Evolutionary conservation across 768 basidiomycete genomes (phyloP).

Genomic region (Botryobasidium botryosum): DNA sequence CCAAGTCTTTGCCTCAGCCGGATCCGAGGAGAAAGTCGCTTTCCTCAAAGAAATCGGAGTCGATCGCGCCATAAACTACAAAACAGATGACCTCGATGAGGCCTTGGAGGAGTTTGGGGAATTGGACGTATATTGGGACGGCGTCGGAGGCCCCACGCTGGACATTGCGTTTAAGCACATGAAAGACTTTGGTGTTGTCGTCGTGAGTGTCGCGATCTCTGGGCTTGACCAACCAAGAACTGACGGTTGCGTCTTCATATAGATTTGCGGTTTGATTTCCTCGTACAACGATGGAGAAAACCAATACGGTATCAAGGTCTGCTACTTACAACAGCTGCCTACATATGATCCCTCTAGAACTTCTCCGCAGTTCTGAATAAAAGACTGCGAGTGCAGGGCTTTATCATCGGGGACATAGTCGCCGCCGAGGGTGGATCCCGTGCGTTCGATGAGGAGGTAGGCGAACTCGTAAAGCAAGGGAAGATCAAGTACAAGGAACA

Average conservation of each 20-base stretch:
- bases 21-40: slow-evolving; percentile 52
- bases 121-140: slow-evolving; percentile 31
- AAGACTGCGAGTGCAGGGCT: not conserved
- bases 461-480: slow-evolving; percentile 14
- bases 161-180: slow-evolving; percentile 15
- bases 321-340: too few relatives aligned
- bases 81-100: slow-evolving; percentile 36
- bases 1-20: slow-evolving; percentile 55
- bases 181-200: too few relatives aligned
- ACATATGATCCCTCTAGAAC: too few relatives aligned
- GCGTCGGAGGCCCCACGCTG: slow-evolving; percentile 18
- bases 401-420: slow-evolving; percentile 5
- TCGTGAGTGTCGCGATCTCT: too few relatives aligned
- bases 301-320: slow-evolving; percentile 14
- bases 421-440: slow-evolving; percentile 4
- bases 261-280: slow-evolving; percentile 11
- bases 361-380: not conserved
- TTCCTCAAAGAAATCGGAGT: slow-evolving; percentile 43
- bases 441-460: slow-evolving; percentile 10
- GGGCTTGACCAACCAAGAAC: too few relatives aligned
- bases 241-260: not conserved
- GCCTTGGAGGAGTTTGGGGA: slow-evolving; percentile 40
- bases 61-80: slow-evolving; percentile 60
- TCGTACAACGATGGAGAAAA: slow-evolving; percentile 12
- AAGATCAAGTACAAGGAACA: slow-evolving; percentile 16